These are phyloP conservation scores for Cercospora zeina DNA, from an alignment of 2,329 filamentous ascomycete species.

Conservation along the genomic window DNA sequence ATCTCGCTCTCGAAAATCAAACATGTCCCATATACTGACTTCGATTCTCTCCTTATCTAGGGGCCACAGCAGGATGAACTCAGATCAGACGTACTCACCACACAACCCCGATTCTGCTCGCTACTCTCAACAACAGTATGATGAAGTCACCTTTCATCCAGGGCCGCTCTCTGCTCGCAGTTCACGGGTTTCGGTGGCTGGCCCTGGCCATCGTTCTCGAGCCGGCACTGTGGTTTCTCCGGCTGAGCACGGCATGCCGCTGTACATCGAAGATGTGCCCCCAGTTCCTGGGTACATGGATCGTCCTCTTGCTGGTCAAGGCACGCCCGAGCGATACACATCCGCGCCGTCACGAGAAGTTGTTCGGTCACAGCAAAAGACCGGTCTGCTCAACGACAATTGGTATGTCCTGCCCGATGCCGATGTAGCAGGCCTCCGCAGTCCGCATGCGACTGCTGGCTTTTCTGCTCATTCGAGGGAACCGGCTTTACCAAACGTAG, in stretches of 20 bases:
- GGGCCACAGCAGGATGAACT: conserved; percentile 70
- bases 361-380: conserved; percentile 36
- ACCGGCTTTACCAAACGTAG: conserved; percentile 25
- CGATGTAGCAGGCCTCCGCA: conserved; percentile 33
- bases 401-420: conserved; percentile 47
- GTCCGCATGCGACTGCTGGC: conserved; percentile 25
- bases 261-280: conserved; percentile 25
- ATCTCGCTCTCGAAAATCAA: too few relatives aligned
- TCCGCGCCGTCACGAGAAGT: conserved; percentile 26
- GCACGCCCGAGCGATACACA: conserved; percentile 22
- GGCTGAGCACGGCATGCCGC: conserved; percentile 19
- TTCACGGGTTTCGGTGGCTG: conserved; percentile 42
- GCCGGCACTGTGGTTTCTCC: conserved; percentile 27
- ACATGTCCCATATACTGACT: neutral
- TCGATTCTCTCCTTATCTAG: neutral
- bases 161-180: conserved; percentile 41
- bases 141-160: conserved; percentile 37
- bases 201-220: conserved; percentile 24
- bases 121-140: conserved; percentile 56
- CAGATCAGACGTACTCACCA: conserved; percentile 58
- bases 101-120: conserved; percentile 54
- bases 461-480: conserved; percentile 14
- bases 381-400: conserved; percentile 48
- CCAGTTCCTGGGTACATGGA: conserved; percentile 19
- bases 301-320: conserved; percentile 14